Base-by-base conservation (phyloP, 2,329 filamentous ascomycete genomes). In the Aspergillus sp. region DNA sequence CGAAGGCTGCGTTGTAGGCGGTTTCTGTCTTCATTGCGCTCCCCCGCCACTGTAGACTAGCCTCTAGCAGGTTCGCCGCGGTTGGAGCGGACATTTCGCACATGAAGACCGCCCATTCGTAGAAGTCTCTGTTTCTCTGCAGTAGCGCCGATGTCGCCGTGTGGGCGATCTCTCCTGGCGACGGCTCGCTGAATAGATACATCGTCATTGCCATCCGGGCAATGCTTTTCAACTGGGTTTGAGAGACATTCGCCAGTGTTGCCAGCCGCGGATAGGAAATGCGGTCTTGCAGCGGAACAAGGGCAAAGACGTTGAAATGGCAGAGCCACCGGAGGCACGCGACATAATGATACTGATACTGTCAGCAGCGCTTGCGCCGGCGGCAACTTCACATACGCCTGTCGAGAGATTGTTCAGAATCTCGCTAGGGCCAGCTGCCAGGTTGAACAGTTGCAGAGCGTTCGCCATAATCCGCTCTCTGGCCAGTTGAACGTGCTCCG, bases 141-240 rank as follows among this genome's bases (percentile, higher is more conserved):
- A 79, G 59, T 3, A 67, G 49, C 4, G 63, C 64, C 1, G 72
- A 77, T 1, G 65, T 63, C 1, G 71, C 67, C 2, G 71, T 75
- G 47, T 79, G 75, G 3, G 66, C 66, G 38, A 78, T 66, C 2
- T 63, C 39, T 1, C 68, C 66, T 0, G 68, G 67, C 3, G 49
- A 48, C 1, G 68, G 64, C 42, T 78, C 74, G 25, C 58, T 47
- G 51, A 79, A 76, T 36, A 78, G 62, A 7, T 60, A 55, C 41
- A 67, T 70, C 8, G 72, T 75, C 63, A 77, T 76, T 25, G 67
- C 71, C 49, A 75, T 67, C 5, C 74, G 69, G 16, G 74, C 51
- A 5, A 71, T 54, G 24, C 31, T 44, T 15, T 50, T 43, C 6
- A 61, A 40, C 3, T 39, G 42, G 0, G 32, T 13, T 15, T 52